These are phyloP conservation scores for Graphilbum ipis-grandicollis DNA, from an alignment of 2,329 filamentous ascomycete species.

Conservation along the genomic window DNA sequence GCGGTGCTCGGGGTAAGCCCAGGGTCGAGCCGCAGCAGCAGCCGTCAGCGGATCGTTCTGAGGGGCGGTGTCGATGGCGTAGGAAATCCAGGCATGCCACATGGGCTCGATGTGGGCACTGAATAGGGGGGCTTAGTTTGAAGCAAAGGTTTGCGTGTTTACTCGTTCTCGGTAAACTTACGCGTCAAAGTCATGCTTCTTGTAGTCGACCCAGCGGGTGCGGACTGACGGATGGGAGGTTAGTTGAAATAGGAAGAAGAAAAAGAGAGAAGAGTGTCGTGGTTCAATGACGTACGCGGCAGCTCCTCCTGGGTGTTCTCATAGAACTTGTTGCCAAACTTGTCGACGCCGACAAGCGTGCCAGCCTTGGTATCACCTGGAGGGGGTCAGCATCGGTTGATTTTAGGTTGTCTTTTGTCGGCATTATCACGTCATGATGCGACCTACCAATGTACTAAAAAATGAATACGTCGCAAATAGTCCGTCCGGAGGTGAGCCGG, in stretches of 20 bases:
- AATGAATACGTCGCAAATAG: no score
- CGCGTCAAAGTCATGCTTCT: conserved; percentile 68
- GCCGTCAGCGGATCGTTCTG: conserved; percentile 54
- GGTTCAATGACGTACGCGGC: conserved; percentile 43
- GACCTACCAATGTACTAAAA: conserved; percentile 2
- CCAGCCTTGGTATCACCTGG: conserved; percentile 93
- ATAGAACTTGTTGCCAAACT: conserved; percentile 93
- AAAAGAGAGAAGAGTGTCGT: background rate
- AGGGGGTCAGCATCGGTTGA: background rate
- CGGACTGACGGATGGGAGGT: no score
- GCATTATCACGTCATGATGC: background rate
- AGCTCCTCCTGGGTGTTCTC: conserved; percentile 93
- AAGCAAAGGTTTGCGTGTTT: background rate
- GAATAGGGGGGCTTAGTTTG: no score
- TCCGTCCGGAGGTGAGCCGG: no score
- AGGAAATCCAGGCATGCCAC: conserved; percentile 98
- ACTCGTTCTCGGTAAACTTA: conserved; percentile 20
- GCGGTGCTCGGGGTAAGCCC: conserved; percentile 56
- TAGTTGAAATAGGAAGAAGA: background rate
- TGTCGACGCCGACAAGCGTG: conserved; percentile 66
- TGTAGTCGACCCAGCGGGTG: conserved; percentile 96
- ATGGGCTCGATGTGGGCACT: conserved; percentile 92
- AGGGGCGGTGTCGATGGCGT: conserved; percentile 77
- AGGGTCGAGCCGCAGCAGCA: conserved; percentile 35
- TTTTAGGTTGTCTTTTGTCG: no score